A percentile compares a stretch with the other conserved stretches of the same genome.
phyloP scores from a whole-genome alignment of 1,139 yeast species.

The Magnusiomyces suaveolens region DNA sequence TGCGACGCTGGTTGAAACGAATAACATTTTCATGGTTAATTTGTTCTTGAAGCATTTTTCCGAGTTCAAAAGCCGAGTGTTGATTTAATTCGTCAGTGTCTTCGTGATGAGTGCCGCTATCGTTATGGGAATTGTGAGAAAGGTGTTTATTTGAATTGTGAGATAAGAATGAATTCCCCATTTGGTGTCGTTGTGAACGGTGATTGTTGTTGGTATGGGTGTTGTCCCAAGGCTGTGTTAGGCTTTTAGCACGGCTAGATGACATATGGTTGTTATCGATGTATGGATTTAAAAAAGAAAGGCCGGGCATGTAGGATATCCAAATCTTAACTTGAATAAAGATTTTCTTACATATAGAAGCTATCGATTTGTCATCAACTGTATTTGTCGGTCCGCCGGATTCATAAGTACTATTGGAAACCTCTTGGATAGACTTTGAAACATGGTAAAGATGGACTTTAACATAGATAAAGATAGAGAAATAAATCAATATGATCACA shows the following conservation, averaged over 20 bases:
- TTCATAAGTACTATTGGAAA: not conserved
- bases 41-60: constrained; percentile 33
- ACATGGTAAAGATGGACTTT: constrained; percentile 11
- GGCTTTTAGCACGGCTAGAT: not conserved
- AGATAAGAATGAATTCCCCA: not conserved
- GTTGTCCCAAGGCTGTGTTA: not conserved
- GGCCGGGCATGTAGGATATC: constrained; percentile 6
- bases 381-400: not conserved
- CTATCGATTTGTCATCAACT: not conserved
- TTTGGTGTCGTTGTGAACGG: not conserved
- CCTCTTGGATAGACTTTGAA: constrained; percentile 7
- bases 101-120: not conserved
- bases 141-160: not conserved
- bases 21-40: constrained; percentile 44
- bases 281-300: constrained; percentile 5
- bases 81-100: not conserved
- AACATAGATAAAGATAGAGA: constrained; percentile 62
- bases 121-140: not conserved
- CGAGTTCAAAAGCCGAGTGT: not conserved
- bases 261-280: not conserved
- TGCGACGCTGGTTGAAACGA: constrained; percentile 51
- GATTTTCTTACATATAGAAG: not conserved
- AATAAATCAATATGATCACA: constrained; percentile 52
- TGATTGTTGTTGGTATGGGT: not conserved
- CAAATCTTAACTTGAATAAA: constrained; percentile 1